Percentiles rank a stretch among this genome's conserved stretches.
Conservation (phyloP, 345 rosid genomes). For the Citrus trifoliata region DNA sequence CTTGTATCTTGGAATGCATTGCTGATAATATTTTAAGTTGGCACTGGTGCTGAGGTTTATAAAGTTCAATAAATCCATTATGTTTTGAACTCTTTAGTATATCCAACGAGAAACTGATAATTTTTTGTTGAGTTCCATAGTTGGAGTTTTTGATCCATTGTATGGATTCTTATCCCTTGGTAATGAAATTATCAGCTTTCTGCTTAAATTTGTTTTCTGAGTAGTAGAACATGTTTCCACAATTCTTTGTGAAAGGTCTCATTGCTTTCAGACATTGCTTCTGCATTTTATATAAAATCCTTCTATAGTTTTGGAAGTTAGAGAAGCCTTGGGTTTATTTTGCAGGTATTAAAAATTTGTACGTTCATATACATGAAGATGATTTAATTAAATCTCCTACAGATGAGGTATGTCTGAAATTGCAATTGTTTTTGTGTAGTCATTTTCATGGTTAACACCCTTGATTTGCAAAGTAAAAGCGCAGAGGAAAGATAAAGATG, state of each 20-base stretch:
- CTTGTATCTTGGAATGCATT: neutral
- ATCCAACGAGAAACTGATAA: neutral
- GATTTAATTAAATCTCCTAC: constrained; percentile 58
- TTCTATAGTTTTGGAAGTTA: neutral
- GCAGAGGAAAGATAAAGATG: neutral
- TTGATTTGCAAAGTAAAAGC: neutral
- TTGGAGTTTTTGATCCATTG: neutral
- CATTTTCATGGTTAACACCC: neutral
- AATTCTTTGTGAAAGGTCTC: neutral
- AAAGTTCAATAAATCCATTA: neutral
- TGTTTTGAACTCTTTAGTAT: neutral
- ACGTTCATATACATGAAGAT: constrained; percentile 45
- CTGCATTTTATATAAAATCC: neutral
- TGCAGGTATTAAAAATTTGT: constrained; percentile 64
- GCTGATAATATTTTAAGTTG: neutral
- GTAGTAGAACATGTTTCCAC: neutral
- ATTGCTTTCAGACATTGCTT: neutral
- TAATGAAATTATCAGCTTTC: neutral
- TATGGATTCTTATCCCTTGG: neutral
- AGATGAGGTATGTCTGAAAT: constrained; percentile 58
- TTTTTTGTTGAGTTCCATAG: neutral
- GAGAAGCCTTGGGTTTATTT: neutral
- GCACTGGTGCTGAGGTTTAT: neutral
- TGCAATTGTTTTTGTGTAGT: neutral
- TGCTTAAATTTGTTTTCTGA: neutral